These are phyloP conservation scores for Polygonum aviculare DNA, from an alignment of 148 eudicot species.

Conservation along the genomic window DNA sequence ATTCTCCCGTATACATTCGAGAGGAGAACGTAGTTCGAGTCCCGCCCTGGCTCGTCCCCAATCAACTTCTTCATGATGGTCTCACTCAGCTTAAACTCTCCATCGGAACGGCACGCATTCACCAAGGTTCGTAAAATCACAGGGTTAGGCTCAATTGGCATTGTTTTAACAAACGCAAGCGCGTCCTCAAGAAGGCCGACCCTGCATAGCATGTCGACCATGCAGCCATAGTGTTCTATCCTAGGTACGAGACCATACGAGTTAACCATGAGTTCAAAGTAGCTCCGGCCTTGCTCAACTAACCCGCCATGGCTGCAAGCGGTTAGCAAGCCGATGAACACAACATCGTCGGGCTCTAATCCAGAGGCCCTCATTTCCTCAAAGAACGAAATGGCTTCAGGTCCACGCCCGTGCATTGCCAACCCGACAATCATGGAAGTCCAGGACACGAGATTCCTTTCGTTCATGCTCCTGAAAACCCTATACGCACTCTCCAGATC, in stretches of 20 bases:
- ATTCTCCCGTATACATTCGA: conserved; percentile 51
- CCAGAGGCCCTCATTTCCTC: conserved; percentile 44
- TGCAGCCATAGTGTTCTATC: conserved; percentile 68
- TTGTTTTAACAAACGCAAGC: conserved; percentile 35
- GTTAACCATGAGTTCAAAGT: conserved; percentile 33
- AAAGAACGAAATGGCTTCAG: conserved; percentile 44
- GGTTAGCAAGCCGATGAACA: conserved; percentile 51
- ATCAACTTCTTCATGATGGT: conserved; percentile 30
- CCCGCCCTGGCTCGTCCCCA: conserved; percentile 34
- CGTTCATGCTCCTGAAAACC: conserved; percentile 34
- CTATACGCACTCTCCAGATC: conserved; percentile 46
- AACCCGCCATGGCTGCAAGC: conserved; percentile 75
- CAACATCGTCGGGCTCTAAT: conserved; percentile 40
- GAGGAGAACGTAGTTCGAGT: conserved; percentile 46
- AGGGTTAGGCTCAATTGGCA: conserved; percentile 63
- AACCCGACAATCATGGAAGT: conserved; percentile 54
- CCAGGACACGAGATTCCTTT: conserved; percentile 51
- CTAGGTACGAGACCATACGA: conserved; percentile 33
- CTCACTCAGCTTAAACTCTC: conserved; percentile 45
- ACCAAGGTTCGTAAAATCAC: conserved; percentile 52
- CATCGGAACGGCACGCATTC: conserved; percentile 40
- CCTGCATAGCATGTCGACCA: conserved; percentile 65
- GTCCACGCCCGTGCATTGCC: conserved; percentile 62
- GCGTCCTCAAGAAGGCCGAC: conserved; percentile 56
- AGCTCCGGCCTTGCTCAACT: conserved; percentile 42